Evolutionary conservation across 139 green algal species (phyloP).

Genomic region (Gonium pectorale): DNA sequence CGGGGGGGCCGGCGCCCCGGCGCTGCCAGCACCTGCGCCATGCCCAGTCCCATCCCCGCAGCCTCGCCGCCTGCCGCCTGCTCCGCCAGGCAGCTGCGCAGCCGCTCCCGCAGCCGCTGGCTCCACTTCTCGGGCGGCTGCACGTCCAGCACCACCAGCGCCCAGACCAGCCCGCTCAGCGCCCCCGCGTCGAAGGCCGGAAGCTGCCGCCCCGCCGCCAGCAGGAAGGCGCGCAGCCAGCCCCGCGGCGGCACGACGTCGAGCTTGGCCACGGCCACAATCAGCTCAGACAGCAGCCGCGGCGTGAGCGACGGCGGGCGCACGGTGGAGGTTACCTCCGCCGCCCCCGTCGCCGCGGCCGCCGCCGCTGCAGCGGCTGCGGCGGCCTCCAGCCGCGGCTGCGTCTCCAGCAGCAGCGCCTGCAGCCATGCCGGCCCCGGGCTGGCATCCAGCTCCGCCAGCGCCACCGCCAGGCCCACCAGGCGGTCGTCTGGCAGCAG

Average conservation of each 20-base stretch:
- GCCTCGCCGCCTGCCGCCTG: not conserved
- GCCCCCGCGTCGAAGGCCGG: not conserved
- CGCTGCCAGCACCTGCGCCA: too few relatives aligned
- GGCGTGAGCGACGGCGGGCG: not conserved
- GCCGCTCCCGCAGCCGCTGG: not conserved
- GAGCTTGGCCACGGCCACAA: slow-evolving; percentile 23
- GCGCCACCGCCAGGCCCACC: not conserved
- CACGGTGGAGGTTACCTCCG: not conserved
- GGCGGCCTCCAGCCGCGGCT: not conserved
- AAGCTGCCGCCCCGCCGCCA: not conserved
- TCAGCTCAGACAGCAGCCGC: slow-evolving; percentile 10
- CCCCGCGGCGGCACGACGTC: not conserved
- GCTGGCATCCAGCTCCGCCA: not conserved
- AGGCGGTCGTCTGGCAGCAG: slow-evolving; percentile 17
- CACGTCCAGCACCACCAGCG: slow-evolving; percentile 24
- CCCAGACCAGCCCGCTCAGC: slow-evolving; percentile 21
- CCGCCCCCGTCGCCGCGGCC: not conserved
- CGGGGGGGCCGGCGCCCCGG: too few relatives aligned
- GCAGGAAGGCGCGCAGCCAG: not conserved
- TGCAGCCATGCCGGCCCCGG: not conserved
- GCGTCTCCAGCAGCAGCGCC: slow-evolving; percentile 9
- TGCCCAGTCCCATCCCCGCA: too few relatives aligned
- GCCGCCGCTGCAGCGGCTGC: not conserved
- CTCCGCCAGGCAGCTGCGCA: not conserved
- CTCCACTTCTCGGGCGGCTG: not conserved